phyloP scores from a whole-genome alignment of 1,139 yeast genomes.

The Yamadazyma atlantica region DNA sequence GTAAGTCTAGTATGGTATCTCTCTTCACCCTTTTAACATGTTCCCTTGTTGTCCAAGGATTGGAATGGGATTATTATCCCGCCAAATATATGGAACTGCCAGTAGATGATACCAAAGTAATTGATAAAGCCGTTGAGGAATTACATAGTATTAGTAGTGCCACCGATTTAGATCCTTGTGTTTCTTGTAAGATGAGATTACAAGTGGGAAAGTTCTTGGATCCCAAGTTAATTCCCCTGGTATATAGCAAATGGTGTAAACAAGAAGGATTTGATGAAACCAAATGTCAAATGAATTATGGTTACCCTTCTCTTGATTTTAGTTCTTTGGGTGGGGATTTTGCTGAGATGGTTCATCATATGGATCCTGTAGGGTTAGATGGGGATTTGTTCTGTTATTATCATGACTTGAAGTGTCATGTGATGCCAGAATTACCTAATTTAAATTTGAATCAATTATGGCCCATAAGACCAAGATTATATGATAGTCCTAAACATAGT shows the following conservation, averaged over 20 bases:
- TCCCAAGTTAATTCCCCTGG: slow-evolving; percentile 43
- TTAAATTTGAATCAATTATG: slow-evolving; percentile 42
- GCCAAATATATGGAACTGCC: slow-evolving; percentile 6
- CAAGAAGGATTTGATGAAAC: slow-evolving; percentile 31
- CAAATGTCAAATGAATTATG: slow-evolving; percentile 23
- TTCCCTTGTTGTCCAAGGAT: too few species aligned
- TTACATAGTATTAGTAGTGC: slow-evolving; percentile 22
- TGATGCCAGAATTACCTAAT: slow-evolving; percentile 42
- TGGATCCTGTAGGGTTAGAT: slow-evolving; percentile 50
- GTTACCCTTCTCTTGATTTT: slow-evolving; percentile 21
- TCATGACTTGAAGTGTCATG: slow-evolving; percentile 41
- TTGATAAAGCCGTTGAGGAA: slow-evolving; percentile 16
- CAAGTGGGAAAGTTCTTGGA: slow-evolving; percentile 41
- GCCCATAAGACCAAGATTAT: slow-evolving; percentile 32
- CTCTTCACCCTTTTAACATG: too few species aligned
- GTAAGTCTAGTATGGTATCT: too few species aligned
- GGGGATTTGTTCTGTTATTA: slow-evolving; percentile 56
- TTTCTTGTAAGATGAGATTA: slow-evolving; percentile 39
- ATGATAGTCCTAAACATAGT: slow-evolving; percentile 22
- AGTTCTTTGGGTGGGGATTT: slow-evolving; percentile 35
- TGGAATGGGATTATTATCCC: slow-evolving; percentile 4
- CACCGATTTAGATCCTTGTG: slow-evolving; percentile 27
- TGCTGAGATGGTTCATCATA: slow-evolving; percentile 42
- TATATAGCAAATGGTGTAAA: slow-evolving; percentile 44
- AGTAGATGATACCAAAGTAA: slow-evolving; percentile 16